Base-by-base conservation (phyloP, 2,329 filamentous ascomycete species). In the Acrodontium crateriforme region DNA sequence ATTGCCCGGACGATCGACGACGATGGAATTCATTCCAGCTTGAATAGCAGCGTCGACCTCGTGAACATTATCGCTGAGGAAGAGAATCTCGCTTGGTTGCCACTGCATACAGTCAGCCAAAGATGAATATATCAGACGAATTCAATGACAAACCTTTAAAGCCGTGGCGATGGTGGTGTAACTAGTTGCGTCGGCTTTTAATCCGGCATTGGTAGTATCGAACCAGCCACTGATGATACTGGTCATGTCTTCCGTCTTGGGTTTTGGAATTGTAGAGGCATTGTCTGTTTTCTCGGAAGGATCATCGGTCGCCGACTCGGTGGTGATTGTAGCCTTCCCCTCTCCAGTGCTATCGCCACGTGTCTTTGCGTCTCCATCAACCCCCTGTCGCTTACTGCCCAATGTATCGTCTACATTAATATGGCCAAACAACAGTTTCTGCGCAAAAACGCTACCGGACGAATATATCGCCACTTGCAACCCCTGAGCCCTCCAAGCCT, bases 171-270 rank as follows among this genome's bases (percentile, higher is more conserved):
- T 84, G 42, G 61, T 70, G 40, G 57, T 52, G 55, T 87, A 89
- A 50, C 79, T 85, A 13, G 50, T 53, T 20, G 56, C 50, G 42
- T 82, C 70, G 24, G 65, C 69, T 60, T 89, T 89, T 31, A 69
- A 64, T 2, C 81, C 81, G 17, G 81, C 80, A 50, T 81, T 87
- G 33, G 79, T 69, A 3, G 80, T 87, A 52, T 89, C 81, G 48
- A 82, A 87, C 64, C 73, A 82, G 41, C 66, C 74, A 24, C 60
- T 61, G 33, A 83, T 65, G 31, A 70, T 51, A 2, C 57, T 56
- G 3, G 62, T 68, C 43, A 80, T 51, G 48, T 82, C 71, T 34
- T 65, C 55, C 6, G 67, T 62, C 37, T 69, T 59, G 20, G n/a
- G n/a, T 10, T 53, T 53, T 22, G 71, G 74, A 47, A 31, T 20